Base-by-base conservation (phyloP, 2,329 filamentous ascomycete species). In the Trichoderma afroharzianum region DNA sequence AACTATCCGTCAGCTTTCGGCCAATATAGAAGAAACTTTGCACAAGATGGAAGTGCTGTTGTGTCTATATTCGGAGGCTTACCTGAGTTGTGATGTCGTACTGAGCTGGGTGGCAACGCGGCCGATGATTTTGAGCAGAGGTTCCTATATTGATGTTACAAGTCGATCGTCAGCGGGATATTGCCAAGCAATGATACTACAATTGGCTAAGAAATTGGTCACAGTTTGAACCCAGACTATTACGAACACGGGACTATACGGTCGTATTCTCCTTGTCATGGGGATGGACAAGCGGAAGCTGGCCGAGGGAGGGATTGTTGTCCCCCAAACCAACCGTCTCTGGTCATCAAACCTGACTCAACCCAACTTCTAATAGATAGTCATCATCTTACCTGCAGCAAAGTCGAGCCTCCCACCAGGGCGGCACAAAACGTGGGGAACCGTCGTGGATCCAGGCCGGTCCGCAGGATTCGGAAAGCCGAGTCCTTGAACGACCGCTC, bases 401-500 rank as follows among this genome's bases (percentile, higher is more conserved):
- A 77, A 28, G 88, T 89, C 73, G 85, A 87, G 50, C 88, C 88
- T 39, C 89, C 89, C 50, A 88, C 85, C 11, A 91, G 80, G 7
- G 84, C 82, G 8, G 88, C 89, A 77, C 89, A 91, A 77, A 91
- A 91, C 4, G 88, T 83, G 57, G 89, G 88, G 76, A 91, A 91
- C 9, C 88, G 83, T 72, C 86, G 85, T 70, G 82, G 80, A 58
- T 88, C 86, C 18, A 90, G 79, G 3, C 87, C 88, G 8, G 83
- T 83, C 53, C 80, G 80, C 39, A 90, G 77, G 71, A 88, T 85
- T 39, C 77, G 75, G n/a, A 76, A 73, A 6, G 77, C 77, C 58
- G 80, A 79, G 15, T 76, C 77, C 18, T 77, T 71, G 68, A 84
- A 82, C 15, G 78, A 76, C 21, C 75, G 72, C 36, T 77, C 74